Evolutionary conservation across 2,329 filamentous ascomycete species (phyloP).

Genomic region (Penicillium expansum): DNA sequence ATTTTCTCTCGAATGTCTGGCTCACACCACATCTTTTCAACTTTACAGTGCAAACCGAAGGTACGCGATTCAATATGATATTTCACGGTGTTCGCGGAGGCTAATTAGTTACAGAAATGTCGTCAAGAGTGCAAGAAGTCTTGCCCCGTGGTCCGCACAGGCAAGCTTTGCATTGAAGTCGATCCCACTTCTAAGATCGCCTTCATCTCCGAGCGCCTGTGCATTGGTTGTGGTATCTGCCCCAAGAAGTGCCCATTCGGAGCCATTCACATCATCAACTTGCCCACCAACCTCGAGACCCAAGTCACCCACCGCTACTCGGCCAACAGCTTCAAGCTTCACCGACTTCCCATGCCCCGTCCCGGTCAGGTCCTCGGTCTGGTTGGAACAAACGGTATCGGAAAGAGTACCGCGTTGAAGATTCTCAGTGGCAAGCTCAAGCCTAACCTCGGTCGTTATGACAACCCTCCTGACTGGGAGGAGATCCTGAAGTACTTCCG

Average conservation of each 20-base stretch:
- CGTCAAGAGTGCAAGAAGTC: slow-evolving; percentile 99
- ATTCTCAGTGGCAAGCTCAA: slow-evolving; percentile 98
- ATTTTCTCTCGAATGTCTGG: slow-evolving; percentile 37
- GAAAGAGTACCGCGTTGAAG: slow-evolving; percentile 99
- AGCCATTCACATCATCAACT: slow-evolving; percentile 99
- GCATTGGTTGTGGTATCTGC: slow-evolving; percentile 99
- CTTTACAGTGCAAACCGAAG: slow-evolving; percentile 80
- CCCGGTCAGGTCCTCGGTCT: slow-evolving; percentile 94
- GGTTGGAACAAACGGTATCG: slow-evolving; percentile 99
- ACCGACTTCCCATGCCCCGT: slow-evolving; percentile 91
- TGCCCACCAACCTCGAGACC: slow-evolving; percentile 97
- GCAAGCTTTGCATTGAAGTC: slow-evolving; percentile 97
- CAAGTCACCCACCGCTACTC: slow-evolving; percentile 98
- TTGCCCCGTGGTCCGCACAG: slow-evolving; percentile 93
- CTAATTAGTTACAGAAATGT: slow-evolving; percentile 69
- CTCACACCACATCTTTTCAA: slow-evolving; percentile 40
- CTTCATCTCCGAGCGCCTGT: slow-evolving; percentile 94
- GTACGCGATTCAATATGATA: slow-evolving; percentile 45
- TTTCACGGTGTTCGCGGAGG: neutral
- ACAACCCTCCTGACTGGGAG: slow-evolving; percentile 98
- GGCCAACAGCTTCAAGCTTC: slow-evolving; percentile 99
- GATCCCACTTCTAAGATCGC: slow-evolving; percentile 83
- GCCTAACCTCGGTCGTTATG: slow-evolving; percentile 91
- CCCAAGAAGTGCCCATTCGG: slow-evolving; percentile 99
- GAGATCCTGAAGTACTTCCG: slow-evolving; percentile 98